Evolutionary conservation across 2,329 filamentous ascomycete genomes (phyloP).

Genomic region (Myriosclerotinia scirpicola): DNA sequence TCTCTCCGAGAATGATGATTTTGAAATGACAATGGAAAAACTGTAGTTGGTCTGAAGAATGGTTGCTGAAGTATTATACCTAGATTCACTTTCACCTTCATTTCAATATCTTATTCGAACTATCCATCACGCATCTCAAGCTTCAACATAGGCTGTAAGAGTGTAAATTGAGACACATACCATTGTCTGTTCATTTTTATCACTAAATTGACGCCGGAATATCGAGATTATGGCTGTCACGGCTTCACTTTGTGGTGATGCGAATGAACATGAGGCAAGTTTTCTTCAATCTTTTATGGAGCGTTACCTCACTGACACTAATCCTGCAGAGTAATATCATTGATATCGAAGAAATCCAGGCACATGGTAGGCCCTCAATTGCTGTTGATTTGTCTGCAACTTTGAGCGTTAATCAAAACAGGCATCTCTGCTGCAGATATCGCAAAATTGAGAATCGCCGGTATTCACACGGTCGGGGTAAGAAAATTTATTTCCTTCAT

Average conservation of each 20-base stretch:
- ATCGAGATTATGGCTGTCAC: slow-evolving; percentile 18
- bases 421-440: slow-evolving; percentile 66
- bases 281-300: background rate
- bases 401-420: slow-evolving; percentile 35
- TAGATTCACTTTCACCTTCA: background rate
- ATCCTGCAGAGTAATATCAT: slow-evolving; percentile 48
- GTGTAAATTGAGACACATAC: background rate
- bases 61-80: slow-evolving; percentile 2
- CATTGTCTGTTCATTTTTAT: background rate
- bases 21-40: background rate
- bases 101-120: no score
- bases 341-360: slow-evolving; percentile 65
- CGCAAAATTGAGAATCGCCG: slow-evolving; percentile 61
- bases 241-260: slow-evolving; percentile 22
- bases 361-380: slow-evolving; percentile 51
- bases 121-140: background rate
- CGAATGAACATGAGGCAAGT: slow-evolving; percentile 20
- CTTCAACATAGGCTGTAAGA: background rate
- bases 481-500: slow-evolving; percentile 27
- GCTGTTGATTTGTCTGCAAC: background rate
- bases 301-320: slow-evolving; percentile 1
- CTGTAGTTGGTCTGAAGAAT: background rate
- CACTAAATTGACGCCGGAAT: background rate
- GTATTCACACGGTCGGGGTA: slow-evolving; percentile 64
- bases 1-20: background rate